phyloP scores from a whole-genome alignment of 73 alveolate species.

The Urostyla sp. region DNA sequence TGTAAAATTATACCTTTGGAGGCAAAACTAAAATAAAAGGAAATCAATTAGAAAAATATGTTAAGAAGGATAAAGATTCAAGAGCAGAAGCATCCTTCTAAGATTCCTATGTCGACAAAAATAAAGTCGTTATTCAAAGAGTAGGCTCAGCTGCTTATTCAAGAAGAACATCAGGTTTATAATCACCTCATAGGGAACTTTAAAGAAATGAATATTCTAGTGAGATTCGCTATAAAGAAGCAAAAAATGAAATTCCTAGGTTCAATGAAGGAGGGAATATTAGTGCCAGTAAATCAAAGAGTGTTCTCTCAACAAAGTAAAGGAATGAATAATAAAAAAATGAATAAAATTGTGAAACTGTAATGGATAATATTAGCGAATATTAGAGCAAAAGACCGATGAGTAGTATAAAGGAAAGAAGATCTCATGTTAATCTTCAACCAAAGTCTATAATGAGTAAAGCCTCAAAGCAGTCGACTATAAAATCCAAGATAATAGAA shows the following conservation, averaged over 20 bases:
- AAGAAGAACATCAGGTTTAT: neutral
- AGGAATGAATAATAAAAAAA: no score
- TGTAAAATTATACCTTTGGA: conserved; percentile 21
- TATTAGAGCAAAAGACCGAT: conserved; percentile 21
- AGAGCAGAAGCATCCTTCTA: no score
- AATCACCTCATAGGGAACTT: conserved; percentile 5
- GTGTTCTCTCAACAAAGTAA: no score
- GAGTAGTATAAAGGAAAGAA: conserved; percentile 8
- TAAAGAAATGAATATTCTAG: conserved; percentile 19
- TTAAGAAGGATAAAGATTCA: conserved; percentile 15
- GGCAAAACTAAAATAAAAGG: neutral
- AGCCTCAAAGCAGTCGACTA: conserved; percentile 3
- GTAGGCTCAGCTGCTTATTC: conserved; percentile 31
- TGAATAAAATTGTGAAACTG: no score
- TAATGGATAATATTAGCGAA: no score
- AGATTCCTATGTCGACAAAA: no score
- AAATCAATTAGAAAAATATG: neutral
- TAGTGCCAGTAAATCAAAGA: no score
- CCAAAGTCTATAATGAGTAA: conserved; percentile 19
- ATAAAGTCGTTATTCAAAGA: no score
- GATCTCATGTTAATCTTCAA: neutral
- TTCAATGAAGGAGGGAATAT: conserved; percentile 33
- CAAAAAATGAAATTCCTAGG: conserved; percentile 52
- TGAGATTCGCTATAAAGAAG: conserved; percentile 16
- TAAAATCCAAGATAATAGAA: conserved; percentile 28